phyloP scores from a whole-genome alignment of 805 yeast genomes.

The Schwanniomyces sp. region DNA sequence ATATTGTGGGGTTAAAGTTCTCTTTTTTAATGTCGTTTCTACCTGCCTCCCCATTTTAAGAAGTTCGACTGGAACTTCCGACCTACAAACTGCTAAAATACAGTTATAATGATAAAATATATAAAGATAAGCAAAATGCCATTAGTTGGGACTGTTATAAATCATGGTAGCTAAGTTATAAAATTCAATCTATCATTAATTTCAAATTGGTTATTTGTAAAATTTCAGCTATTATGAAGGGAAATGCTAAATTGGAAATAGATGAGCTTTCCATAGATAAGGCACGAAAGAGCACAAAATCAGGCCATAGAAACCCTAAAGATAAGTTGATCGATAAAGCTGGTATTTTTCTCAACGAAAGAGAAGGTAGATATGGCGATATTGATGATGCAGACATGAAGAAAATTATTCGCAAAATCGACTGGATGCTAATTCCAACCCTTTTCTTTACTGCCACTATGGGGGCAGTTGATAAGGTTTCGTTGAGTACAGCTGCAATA shows the following conservation, averaged over 20 bases:
- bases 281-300: neutral
- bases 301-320: neutral
- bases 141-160: neutral
- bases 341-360: conserved; percentile 11
- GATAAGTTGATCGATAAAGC: conserved; percentile 10
- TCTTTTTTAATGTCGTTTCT: neutral
- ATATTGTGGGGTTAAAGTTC: too few relatives aligned
- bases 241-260: neutral
- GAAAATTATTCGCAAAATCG: conserved; percentile 11
- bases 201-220: neutral
- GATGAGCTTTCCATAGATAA: conserved; percentile 1
- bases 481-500: conserved; percentile 17
- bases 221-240: neutral
- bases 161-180: too few relatives aligned
- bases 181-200: too few relatives aligned
- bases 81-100: neutral
- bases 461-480: conserved; percentile 19
- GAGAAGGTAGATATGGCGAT: conserved; percentile 8
- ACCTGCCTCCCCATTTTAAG: neutral
- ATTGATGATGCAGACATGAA: conserved; percentile 13
- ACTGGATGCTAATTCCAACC: conserved; percentile 13
- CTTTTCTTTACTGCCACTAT: conserved; percentile 14
- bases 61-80: neutral
- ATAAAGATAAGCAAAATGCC: neutral
- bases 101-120: neutral